Percentiles rank a stretch among this genome's conserved stretches.
These are phyloP conservation scores for Colletotrichum tabaci DNA, from an alignment of 2,329 filamentous ascomycete species.

Conservation along the genomic window DNA sequence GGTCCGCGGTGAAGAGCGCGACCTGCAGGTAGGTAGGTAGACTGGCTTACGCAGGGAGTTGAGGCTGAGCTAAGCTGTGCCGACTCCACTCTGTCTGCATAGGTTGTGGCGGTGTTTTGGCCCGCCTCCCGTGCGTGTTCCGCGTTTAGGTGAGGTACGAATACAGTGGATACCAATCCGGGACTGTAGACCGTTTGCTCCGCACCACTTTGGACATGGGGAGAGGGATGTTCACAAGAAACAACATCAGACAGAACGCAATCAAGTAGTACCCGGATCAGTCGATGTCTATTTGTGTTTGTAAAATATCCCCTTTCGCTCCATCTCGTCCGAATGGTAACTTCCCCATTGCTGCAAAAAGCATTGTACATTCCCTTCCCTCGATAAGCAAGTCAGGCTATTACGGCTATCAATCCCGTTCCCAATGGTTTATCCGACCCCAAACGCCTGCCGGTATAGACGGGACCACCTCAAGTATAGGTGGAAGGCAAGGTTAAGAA, in stretches of 20 bases:
- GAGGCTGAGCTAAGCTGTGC: slow-evolving; percentile 25
- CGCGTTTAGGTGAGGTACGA: neutral
- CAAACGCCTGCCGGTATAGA: neutral
- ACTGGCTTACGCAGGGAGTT: slow-evolving; percentile 18
- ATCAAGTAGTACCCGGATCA: too few relatives aligned
- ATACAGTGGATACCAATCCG: neutral
- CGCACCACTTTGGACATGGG: neutral
- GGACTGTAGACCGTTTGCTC: slow-evolving; percentile 6
- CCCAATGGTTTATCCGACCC: neutral
- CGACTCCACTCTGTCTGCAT: neutral
- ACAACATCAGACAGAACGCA: neutral
- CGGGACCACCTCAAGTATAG: neutral
- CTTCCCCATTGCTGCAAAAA: neutral
- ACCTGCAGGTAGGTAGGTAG: neutral
- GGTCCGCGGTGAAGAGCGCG: neutral
- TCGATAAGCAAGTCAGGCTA: neutral
- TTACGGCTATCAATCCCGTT: neutral
- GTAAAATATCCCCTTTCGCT: neutral
- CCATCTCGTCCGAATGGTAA: neutral
- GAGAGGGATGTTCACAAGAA: neutral
- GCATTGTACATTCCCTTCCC: neutral
- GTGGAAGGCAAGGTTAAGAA: neutral
- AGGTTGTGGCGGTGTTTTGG: slow-evolving; percentile 18
- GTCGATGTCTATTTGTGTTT: neutral
- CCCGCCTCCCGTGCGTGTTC: slow-evolving; percentile 1